Conservation (phyloP, 2,329 filamentous ascomycete species). For the Trichoderma lentiforme region DNA sequence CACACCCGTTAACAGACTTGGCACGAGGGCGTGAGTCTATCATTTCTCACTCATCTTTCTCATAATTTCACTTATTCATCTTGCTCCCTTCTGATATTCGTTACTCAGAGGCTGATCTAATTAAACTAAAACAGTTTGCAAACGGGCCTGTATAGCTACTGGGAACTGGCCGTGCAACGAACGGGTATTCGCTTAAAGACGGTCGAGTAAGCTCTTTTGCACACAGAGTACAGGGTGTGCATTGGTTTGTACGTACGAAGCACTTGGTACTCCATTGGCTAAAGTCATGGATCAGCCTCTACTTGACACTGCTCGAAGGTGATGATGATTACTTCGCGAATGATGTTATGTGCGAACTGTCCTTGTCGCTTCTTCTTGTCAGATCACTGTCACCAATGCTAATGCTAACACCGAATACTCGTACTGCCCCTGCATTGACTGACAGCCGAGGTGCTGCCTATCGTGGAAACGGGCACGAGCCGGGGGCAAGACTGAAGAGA, state of each 20-base stretch:
- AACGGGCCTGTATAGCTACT: not conserved
- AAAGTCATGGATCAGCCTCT: not conserved
- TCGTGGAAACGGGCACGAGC: conserved; percentile 6
- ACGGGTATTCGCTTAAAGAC: not conserved
- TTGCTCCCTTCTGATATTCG: not conserved
- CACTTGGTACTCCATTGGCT: not conserved
- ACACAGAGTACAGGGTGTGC: not conserved
- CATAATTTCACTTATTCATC: too few relatives aligned
- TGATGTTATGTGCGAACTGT: not conserved
- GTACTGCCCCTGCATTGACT: not conserved
- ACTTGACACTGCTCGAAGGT: not conserved
- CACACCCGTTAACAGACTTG: not conserved
- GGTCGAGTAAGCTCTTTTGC: not conserved
- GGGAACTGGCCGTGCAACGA: not conserved
- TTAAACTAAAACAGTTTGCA: not conserved
- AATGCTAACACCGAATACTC: not conserved
- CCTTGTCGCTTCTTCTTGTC: not conserved
- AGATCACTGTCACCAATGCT: not conserved
- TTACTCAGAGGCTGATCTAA: not conserved
- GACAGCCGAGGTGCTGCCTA: not conserved
- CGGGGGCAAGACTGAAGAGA: not conserved
- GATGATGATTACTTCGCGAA: not conserved
- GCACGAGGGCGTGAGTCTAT: not conserved
- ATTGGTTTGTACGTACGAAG: not conserved
- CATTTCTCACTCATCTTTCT: not conserved